Conservation (phyloP, 2,329 filamentous ascomycete genomes). For the Botrytis byssoidea region DNA sequence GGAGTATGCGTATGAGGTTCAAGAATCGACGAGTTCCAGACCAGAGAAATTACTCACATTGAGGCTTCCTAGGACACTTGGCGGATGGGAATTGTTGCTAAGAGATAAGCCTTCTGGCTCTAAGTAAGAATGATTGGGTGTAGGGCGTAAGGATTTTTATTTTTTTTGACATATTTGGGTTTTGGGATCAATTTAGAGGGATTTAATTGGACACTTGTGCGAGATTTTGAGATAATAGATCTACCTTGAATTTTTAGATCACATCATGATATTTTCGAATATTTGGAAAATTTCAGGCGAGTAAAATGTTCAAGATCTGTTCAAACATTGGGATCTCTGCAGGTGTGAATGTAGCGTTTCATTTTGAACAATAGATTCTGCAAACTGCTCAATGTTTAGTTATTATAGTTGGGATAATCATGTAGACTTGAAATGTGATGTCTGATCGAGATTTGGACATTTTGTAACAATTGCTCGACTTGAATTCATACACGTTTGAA, state of each 20-base stretch:
- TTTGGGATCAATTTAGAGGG: neutral
- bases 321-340: neutral
- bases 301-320: neutral
- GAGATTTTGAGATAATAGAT: neutral
- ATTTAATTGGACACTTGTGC: neutral
- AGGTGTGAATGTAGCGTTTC: too few relatives aligned
- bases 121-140: neutral
- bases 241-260: too few relatives aligned
- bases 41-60: neutral
- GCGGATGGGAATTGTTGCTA: neutral
- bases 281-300: too few relatives aligned
- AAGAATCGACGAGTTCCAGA: neutral
- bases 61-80: neutral
- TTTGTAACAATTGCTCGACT: neutral
- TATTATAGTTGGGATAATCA: neutral
- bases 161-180: neutral
- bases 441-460: too few relatives aligned
- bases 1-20: neutral
- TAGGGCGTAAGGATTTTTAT: neutral
- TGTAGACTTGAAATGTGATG: neutral
- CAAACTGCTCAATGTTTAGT: neutral
- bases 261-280: neutral
- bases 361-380: neutral
- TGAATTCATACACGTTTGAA: neutral
- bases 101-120: neutral